Percentiles rank a stretch among this genome's conserved stretches.
These are phyloP conservation scores for Crotalaria pallida DNA, from an alignment of 306 rosid genomes.

Conservation along the genomic window DNA sequence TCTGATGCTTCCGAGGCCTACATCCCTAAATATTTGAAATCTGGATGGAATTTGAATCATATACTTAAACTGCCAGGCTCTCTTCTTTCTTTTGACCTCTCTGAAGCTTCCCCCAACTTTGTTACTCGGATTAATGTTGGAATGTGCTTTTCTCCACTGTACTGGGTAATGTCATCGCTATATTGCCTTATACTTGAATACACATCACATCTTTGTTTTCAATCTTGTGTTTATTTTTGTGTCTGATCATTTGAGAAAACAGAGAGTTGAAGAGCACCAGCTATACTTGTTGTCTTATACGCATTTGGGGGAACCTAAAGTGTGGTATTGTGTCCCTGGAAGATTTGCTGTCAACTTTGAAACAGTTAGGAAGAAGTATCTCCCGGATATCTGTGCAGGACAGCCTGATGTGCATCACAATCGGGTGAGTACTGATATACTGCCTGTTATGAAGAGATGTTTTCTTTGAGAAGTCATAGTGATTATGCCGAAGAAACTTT, in stretches of 20 bases:
- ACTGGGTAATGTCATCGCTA: conserved; percentile 55
- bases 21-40: conserved; percentile 39
- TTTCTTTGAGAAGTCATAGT: not conserved
- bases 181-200: not conserved
- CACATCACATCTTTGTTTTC: not conserved
- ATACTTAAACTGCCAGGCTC: conserved; percentile 51
- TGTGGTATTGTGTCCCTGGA: conserved; percentile 73
- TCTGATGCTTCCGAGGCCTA: conserved; percentile 26
- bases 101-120: conserved; percentile 34
- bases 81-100: conserved; percentile 77
- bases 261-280: conserved; percentile 83
- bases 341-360: conserved; percentile 43
- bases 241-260: conserved; percentile 16
- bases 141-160: conserved; percentile 75
- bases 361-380: conserved; percentile 40
- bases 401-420: conserved; percentile 27
- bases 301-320: conserved; percentile 78
- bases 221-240: not conserved
- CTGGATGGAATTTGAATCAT: conserved; percentile 85
- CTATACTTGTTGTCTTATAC: conserved; percentile 58
- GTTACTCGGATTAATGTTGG: conserved; percentile 54
- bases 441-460: conserved; percentile 4
- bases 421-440: conserved; percentile 50
- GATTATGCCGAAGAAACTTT: conserved; percentile 1
- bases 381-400: conserved; percentile 26